Evolutionary conservation across 2,329 filamentous ascomycete genomes (phyloP), one percentile per base, ranked within the genome.

Genomic region (Colletotrichum somersetense): DNA sequence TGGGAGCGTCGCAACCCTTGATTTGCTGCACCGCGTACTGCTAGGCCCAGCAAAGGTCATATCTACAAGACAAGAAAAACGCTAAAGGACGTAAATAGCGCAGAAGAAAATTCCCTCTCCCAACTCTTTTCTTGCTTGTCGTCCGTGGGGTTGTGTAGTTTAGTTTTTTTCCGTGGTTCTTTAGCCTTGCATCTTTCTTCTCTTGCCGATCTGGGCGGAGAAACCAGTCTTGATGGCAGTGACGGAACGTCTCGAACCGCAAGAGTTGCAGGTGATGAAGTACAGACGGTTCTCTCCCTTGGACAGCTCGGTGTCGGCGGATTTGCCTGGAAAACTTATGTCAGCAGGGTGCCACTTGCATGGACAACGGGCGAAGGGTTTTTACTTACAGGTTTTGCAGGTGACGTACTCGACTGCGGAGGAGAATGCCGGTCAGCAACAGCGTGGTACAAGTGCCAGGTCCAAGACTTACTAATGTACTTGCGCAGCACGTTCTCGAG

Each of bases 201-300:
- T 93, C 93, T 98, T 98, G 83, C 96, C 96, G 84, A 99, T 93
- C 86, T 98, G 96, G 84, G 96, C 96, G 80, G 95, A 97, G 95
- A 99, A 99, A 95, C 96, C 96, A 74, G 95, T 97, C 92, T 99
- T 99, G 92, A 99, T 99, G 77, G 96, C 95, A 73, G 94, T 94
- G 82, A 98, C 96, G 80, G 91, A 95, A 82, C 95, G 92, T 84
- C 96, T 89, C 64, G 91, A 93, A 75, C 92, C 91, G 79, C 92
- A 94, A 71, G 91, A 92, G 86, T 96, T 74, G 52, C 69, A 73
- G 38, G 71, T 73, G 81, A 99, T 95, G 88, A 98, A 99, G 88
- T 97, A 98, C 75, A 99, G 89, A 87, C 96, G 93, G 89, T 98
- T 99, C 86, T 99, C 96, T 84, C 96, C 96, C 89, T 98, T 98